A percentile compares a stretch with the other conserved stretches of the same genome.
Evolutionary conservation across 2,329 filamentous ascomycete species (phyloP).

Genomic region (Pseudocercospora musae): DNA sequence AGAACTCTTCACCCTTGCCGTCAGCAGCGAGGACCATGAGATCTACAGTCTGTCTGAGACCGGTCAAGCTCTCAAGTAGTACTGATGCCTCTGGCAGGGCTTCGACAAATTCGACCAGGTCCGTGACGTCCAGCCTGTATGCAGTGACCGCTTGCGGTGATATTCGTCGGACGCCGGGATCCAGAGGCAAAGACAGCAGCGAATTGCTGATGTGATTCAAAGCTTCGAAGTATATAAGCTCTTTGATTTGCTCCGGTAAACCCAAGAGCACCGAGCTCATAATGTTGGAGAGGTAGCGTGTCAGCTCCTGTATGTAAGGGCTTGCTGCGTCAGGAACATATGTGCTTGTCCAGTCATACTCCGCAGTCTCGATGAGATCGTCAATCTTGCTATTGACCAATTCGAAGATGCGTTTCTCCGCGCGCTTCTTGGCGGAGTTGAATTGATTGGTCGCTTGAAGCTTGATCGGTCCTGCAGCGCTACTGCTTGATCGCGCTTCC

Average conservation of each 20-base stretch:
- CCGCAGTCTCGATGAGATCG: slow-evolving; percentile 91
- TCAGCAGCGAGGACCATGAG: slow-evolving; percentile 69
- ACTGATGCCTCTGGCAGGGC: slow-evolving; percentile 78
- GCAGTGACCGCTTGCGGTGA: slow-evolving; percentile 80
- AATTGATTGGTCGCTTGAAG: slow-evolving; percentile 84
- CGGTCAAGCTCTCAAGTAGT: slow-evolving; percentile 82
- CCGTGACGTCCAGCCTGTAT: slow-evolving; percentile 77
- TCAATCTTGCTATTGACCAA: slow-evolving; percentile 98
- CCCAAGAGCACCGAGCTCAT: slow-evolving; percentile 93
- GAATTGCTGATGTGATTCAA: slow-evolving; percentile 78
- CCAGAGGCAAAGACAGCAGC: slow-evolving; percentile 62
- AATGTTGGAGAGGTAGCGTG: slow-evolving; percentile 87
- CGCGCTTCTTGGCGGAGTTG: slow-evolving; percentile 85
- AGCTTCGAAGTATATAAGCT: slow-evolving; percentile 96
- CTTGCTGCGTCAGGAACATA: slow-evolving; percentile 69
- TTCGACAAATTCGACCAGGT: slow-evolving; percentile 81
- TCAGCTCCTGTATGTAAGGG: slow-evolving; percentile 94
- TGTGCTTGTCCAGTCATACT: slow-evolving; percentile 82
- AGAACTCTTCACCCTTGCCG: slow-evolving; percentile 88
- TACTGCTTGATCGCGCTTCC: slow-evolving; percentile 75
- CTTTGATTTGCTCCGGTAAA: slow-evolving; percentile 92
- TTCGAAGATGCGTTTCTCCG: slow-evolving; percentile 97
- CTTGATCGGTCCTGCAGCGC: slow-evolving; percentile 73
- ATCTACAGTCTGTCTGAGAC: slow-evolving; percentile 86
- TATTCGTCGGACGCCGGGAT: slow-evolving; percentile 76